A percentile compares a stretch with the other conserved stretches of the same genome.
phyloP scores from a whole-genome alignment of 768 basidiomycete genomes.

The Thelephora aurantiotincta region DNA sequence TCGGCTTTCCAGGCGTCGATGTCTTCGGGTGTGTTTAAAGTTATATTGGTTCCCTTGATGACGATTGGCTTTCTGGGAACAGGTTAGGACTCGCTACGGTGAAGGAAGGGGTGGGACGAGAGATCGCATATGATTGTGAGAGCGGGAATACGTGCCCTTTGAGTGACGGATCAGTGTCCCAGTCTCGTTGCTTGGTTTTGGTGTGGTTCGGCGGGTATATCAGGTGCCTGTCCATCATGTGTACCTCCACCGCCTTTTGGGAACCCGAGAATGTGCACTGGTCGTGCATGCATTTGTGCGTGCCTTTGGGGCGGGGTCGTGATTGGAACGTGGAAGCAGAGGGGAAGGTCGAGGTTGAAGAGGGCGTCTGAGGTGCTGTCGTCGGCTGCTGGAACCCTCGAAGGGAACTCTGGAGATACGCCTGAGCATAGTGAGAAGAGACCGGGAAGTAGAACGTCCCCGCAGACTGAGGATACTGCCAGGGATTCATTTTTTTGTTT shows the following conservation, averaged over 20 bases:
- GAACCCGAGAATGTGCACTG: conserved; percentile 63
- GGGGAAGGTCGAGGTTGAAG: neutral
- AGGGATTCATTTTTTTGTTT: too few species aligned
- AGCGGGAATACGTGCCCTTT: conserved; percentile 40
- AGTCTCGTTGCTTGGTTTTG: conserved; percentile 41
- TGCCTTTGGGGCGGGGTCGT: conserved; percentile 53
- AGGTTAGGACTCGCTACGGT: neutral
- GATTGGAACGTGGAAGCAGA: conserved; percentile 4
- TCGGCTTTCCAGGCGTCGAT: conserved; percentile 81
- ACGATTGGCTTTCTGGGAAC: conserved; percentile 45
- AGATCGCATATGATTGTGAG: conserved; percentile 1
- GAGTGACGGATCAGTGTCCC: conserved; percentile 75
- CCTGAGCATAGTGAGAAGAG: conserved; percentile 21
- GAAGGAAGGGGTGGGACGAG: conserved; percentile 2
- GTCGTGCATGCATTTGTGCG: conserved; percentile 40
- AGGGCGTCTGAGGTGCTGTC: neutral
- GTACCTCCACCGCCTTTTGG: conserved; percentile 54
- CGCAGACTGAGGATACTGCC: too few species aligned
- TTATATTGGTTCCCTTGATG: conserved; percentile 68
- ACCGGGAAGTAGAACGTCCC: conserved; percentile 7
- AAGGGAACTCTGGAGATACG: conserved; percentile 5
- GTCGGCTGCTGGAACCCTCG: neutral
- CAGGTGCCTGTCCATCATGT: conserved; percentile 86
- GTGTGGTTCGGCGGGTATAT: conserved; percentile 69
- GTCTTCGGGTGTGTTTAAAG: conserved; percentile 70